These are phyloP conservation scores for Backusella luteola DNA, from an alignment of 192 early-diverging fungal species.

Conservation along the genomic window DNA sequence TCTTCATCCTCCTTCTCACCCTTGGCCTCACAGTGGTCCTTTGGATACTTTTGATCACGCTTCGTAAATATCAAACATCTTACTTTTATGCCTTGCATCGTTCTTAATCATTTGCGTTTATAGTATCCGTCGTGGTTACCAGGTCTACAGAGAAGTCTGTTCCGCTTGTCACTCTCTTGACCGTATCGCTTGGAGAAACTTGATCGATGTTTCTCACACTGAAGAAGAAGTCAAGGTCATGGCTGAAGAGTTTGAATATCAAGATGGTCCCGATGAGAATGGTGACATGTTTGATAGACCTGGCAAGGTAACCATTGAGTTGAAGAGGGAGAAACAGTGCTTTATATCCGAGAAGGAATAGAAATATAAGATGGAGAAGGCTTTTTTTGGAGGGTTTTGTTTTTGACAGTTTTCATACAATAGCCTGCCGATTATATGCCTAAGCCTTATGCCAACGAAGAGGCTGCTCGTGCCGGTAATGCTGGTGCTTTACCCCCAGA, in stretches of 20 bases:
- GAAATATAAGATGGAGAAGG: neutral
- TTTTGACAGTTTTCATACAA: neutral
- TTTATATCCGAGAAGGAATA: neutral
- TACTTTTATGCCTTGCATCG: neutral
- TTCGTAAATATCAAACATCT: conserved; percentile 47
- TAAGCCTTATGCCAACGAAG: conserved; percentile 92
- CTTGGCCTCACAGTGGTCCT: conserved; percentile 83
- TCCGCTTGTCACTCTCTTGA: conserved; percentile 96
- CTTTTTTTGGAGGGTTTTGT: neutral
- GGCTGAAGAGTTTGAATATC: conserved; percentile 90
- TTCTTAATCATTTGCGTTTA: neutral
- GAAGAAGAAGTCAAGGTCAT: conserved; percentile 89
- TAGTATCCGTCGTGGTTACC: conserved; percentile 97
- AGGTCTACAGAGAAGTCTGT: conserved; percentile 98
- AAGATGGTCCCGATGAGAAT: conserved; percentile 88
- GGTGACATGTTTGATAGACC: conserved; percentile 93
- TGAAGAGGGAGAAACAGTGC: neutral
- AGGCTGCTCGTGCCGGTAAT: conserved; percentile 94
- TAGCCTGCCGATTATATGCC: conserved; percentile 89
- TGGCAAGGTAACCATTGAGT: conserved; percentile 61
- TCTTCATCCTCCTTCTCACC: conserved; percentile 85
- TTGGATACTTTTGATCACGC: conserved; percentile 92
- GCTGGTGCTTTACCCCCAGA: conserved; percentile 95
- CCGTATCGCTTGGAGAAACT: conserved; percentile 90
- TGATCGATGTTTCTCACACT: conserved; percentile 90